A percentile compares a stretch with the other conserved stretches of the same genome.
phyloP scores from a whole-genome alignment of 768 basidiomycete genomes.

The Tylopilus rubrobrunneus region DNA sequence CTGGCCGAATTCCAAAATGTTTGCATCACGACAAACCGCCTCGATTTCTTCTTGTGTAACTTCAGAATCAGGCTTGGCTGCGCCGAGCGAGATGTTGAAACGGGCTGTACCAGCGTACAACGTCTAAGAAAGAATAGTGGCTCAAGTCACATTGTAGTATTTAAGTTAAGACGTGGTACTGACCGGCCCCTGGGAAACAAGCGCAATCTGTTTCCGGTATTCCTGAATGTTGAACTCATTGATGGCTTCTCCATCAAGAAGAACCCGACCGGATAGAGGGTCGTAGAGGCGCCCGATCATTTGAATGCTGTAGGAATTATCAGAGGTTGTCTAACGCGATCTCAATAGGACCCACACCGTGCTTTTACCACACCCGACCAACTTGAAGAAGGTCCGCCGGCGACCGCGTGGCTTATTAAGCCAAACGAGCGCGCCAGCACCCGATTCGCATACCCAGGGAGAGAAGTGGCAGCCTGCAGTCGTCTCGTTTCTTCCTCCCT shows the following conservation, averaged over 20 bases:
- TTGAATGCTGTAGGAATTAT: constrained; percentile 54
- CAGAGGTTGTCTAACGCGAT: neutral
- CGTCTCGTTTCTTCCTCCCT: constrained; percentile 8
- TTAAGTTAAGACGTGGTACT: constrained; percentile 8
- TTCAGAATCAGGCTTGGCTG: constrained; percentile 67
- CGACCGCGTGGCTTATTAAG: constrained; percentile 14
- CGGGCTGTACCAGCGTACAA: constrained; percentile 89
- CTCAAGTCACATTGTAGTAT: neutral
- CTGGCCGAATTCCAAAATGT: constrained; percentile 86
- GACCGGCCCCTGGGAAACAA: constrained; percentile 86
- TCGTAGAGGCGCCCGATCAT: constrained; percentile 85
- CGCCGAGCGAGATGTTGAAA: constrained; percentile 89
- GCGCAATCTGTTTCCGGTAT: constrained; percentile 82
- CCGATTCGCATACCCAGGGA: neutral
- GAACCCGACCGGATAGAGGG: constrained; percentile 65
- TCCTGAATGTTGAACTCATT: constrained; percentile 76
- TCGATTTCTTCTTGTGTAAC: constrained; percentile 88
- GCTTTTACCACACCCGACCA: constrained; percentile 81
- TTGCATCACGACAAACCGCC: constrained; percentile 79
- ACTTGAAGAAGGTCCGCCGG: too few species aligned
- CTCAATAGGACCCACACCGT: constrained; percentile 55
- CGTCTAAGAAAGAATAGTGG: constrained; percentile 33
- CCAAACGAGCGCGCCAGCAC: constrained; percentile 2
- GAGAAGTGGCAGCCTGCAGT: neutral
- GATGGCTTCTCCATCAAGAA: constrained; percentile 73